Base-by-base conservation (phyloP, 2,329 filamentous ascomycete genomes). In the Trichoderma atroviride region DNA sequence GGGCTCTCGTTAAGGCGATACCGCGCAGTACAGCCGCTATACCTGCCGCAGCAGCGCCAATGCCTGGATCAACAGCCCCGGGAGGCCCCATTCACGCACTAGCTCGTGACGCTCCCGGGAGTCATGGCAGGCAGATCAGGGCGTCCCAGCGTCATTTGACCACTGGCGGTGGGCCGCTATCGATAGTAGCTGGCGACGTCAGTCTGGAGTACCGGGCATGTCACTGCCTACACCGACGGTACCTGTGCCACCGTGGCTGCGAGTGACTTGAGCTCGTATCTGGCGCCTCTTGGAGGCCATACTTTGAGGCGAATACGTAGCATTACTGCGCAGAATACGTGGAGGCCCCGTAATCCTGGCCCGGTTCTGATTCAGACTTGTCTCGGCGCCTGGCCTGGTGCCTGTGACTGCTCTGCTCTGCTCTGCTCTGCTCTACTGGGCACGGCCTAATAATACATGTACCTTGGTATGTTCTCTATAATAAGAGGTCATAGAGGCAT, bases 101-200 rank as follows among this genome's bases (percentile, higher is more conserved):
- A 70, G 69, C 69, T 68, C 69, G 69, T 70, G 69, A 70, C 64
- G 64, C 59, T 61, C 64, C 35, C 57, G 61, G 69, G 63, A 62
- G 61, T 70, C 69, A 70, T 68, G 63, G 64, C 64, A 70, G 53
- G 63, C 53, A 58, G 63, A 66, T 55, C 63, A 58, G 64, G 69
- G 69, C 53, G 63, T 37, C 57, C 19, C 58, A 60, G 69, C 47
- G 57, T 70, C 69, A 70, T 60, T 70, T 70, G 69, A 70, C 69
- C 64, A 40, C 61, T 59, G 68, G 40, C 35, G 40, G 56, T 40
- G 24, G 64, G 55, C 56, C 53, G 56, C 63, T 68, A 68, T 70
- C 69, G 69, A 70, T 70, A 68, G 55, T 35, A 56, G 56, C 29
- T 31, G 56, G 40, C 43, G 65, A 66, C 63, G 63, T 66, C 63